Evolutionary conservation across 371 early-diverging fungal genomes (phyloP).

Genomic region (Mucor plumbeus): DNA sequence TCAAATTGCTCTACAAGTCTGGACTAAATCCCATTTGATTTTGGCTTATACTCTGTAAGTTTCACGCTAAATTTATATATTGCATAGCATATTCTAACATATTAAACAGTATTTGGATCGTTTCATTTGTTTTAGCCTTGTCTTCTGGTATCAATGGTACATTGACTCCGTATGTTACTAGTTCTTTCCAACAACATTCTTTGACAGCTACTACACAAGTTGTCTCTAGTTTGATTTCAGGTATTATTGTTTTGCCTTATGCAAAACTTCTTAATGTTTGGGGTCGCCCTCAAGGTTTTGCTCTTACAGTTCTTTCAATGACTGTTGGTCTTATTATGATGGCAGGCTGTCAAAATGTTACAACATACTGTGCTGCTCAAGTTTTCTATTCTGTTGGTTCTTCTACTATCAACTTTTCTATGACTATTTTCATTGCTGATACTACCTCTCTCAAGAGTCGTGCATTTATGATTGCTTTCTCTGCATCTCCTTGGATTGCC

Average conservation of each 20-base stretch:
- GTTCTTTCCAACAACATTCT: slow-evolving; percentile 19
- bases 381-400: slow-evolving; percentile 27
- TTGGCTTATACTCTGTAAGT: slow-evolving; percentile 19
- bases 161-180: slow-evolving; percentile 26
- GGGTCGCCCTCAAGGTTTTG: slow-evolving; percentile 28
- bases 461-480: slow-evolving; percentile 29
- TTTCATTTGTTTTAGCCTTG: slow-evolving; percentile 21
- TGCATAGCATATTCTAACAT: background rate
- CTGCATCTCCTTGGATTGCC: slow-evolving; percentile 24
- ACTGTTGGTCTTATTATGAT: slow-evolving; percentile 29
- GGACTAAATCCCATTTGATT: slow-evolving; percentile 24
- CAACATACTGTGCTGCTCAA: slow-evolving; percentile 26
- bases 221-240: slow-evolving; percentile 25
- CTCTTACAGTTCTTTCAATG: slow-evolving; percentile 21
- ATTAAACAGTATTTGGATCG: slow-evolving; percentile 18
- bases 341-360: slow-evolving; percentile 26
- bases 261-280: slow-evolving; percentile 23
- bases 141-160: slow-evolving; percentile 21
- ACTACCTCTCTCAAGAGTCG: slow-evolving; percentile 28
- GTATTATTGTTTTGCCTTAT: slow-evolving; percentile 23
- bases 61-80: background rate
- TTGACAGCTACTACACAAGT: slow-evolving; percentile 25
- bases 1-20: slow-evolving; percentile 14
- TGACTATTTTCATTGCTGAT: slow-evolving; percentile 33
- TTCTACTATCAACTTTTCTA: slow-evolving; percentile 6